Conservation (phyloP, 2,329 filamentous ascomycete genomes). For the Monosporascus cannonballus region DNA sequence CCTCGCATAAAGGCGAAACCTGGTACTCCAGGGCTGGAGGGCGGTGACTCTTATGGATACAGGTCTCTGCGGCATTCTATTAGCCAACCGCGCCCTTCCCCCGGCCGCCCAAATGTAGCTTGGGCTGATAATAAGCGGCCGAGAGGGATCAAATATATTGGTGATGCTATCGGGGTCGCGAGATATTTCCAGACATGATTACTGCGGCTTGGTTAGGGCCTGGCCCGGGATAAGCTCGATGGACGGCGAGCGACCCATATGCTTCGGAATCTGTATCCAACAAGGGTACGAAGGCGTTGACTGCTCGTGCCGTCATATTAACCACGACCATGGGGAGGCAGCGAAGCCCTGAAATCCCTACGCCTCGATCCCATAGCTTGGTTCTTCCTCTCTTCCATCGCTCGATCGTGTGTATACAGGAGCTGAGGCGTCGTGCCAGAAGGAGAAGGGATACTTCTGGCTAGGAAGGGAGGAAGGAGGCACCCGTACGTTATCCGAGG, state of each 20-base stretch:
- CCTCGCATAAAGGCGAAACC: slow-evolving; percentile 58
- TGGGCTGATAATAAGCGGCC: background rate
- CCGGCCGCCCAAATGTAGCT: background rate
- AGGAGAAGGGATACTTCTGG: too few species aligned
- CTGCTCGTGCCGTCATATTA: background rate
- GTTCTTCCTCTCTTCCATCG: too few species aligned
- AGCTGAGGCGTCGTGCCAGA: too few species aligned
- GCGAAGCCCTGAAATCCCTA: too few species aligned
- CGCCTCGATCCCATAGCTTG: too few species aligned
- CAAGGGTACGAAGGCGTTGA: background rate
- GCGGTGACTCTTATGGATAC: background rate
- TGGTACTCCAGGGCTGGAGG: background rate
- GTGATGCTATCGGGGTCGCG: background rate
- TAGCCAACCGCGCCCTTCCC: background rate
- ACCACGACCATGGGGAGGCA: too few species aligned
- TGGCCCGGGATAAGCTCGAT: background rate
- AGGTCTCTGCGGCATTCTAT: background rate
- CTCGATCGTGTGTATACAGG: too few species aligned
- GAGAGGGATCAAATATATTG: background rate
- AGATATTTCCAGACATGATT: background rate
- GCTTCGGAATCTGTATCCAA: background rate
- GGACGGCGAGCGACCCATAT: background rate
- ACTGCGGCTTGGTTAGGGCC: background rate
- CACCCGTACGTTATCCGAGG: too few species aligned
- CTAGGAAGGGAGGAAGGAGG: too few species aligned